Evolutionary conservation across 2,329 filamentous ascomycete genomes (phyloP).

Genomic region (Colletotrichum caudatum): DNA sequence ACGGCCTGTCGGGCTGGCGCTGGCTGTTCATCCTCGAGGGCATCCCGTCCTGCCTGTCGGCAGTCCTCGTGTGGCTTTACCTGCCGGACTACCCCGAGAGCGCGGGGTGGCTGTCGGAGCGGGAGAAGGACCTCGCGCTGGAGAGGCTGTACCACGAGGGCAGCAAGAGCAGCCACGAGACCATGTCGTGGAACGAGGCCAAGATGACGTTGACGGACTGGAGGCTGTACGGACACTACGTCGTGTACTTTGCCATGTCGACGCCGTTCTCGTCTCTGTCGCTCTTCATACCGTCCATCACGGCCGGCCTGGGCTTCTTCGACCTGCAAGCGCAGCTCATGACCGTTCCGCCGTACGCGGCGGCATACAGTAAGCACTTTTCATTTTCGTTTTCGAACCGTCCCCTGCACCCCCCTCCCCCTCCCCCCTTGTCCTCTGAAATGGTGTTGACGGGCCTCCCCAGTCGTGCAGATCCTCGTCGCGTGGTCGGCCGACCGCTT

Average conservation of each 20-base stretch:
- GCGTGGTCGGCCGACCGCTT: constrained; percentile 73
- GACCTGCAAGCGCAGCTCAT: constrained; percentile 72
- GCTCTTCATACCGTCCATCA: constrained; percentile 72
- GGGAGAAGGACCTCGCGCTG: constrained; percentile 63
- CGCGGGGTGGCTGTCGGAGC: constrained; percentile 51
- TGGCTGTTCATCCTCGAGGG: constrained; percentile 60
- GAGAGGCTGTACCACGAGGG: constrained; percentile 60
- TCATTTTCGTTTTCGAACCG: background rate
- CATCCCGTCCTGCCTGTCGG: constrained; percentile 50
- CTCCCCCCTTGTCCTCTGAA: background rate
- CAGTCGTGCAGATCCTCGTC: constrained; percentile 55
- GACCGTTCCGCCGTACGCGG: constrained; percentile 74
- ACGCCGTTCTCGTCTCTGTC: constrained; percentile 70
- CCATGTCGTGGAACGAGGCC: constrained; percentile 75
- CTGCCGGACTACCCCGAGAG: constrained; percentile 60
- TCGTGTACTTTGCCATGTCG: constrained; percentile 60
- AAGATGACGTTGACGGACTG: constrained; percentile 75
- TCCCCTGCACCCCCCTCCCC: too few relatives aligned
- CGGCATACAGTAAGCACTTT: constrained; percentile 62
- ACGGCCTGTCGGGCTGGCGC: constrained; percentile 47
- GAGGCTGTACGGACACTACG: constrained; percentile 75
- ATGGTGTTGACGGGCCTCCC: background rate
- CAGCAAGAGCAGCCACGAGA: constrained; percentile 69
- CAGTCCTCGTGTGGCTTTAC: constrained; percentile 45
- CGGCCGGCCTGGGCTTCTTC: constrained; percentile 62